A percentile compares a stretch with the other conserved stretches of the same genome.
Evolutionary conservation across 495 filamentous ascomycete genomes (phyloP).

Genomic region (Copromyces sp.): DNA sequence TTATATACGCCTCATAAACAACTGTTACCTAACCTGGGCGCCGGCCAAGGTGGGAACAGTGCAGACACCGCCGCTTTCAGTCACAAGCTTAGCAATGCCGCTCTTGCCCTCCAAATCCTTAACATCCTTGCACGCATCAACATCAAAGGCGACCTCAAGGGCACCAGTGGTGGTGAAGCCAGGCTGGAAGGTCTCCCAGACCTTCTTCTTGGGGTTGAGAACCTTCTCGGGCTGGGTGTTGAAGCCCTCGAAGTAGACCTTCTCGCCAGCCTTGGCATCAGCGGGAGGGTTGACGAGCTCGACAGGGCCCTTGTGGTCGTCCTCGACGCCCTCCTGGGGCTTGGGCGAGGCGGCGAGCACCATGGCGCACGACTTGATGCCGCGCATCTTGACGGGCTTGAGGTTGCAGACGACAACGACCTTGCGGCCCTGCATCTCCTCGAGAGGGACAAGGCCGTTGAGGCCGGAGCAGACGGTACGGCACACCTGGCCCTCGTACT

Average conservation of each 20-base stretch:
- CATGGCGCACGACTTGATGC: slow-evolving; percentile 92
- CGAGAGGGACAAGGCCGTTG: slow-evolving; percentile 83
- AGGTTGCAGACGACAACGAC: slow-evolving; percentile 93
- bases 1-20: slow-evolving; percentile 7
- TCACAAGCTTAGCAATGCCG: slow-evolving; percentile 58
- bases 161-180: slow-evolving; percentile 79
- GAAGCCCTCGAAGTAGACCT: slow-evolving; percentile 91
- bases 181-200: slow-evolving; percentile 92
- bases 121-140: slow-evolving; percentile 36
- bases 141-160: slow-evolving; percentile 62
- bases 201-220: slow-evolving; percentile 97
- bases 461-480: slow-evolving; percentile 95
- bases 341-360: slow-evolving; percentile 87
- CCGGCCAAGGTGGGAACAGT: slow-evolving; percentile 61
- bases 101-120: slow-evolving; percentile 47
- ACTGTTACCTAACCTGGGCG: slow-evolving; percentile 55
- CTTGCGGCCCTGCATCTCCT: slow-evolving; percentile 93
- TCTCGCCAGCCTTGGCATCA: slow-evolving; percentile 70
- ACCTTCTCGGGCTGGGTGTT: slow-evolving; percentile 81
- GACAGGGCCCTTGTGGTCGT: slow-evolving; percentile 80
- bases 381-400: slow-evolving; percentile 97
- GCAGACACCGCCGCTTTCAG: slow-evolving; percentile 60
- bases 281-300: slow-evolving; percentile 82
- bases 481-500: slow-evolving; percentile 77
- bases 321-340: slow-evolving; percentile 64